Evolutionary conservation across 441 rosid species (phyloP), one percentile per base, ranked within the genome.

Genomic region (Erodium moschatum): DNA sequence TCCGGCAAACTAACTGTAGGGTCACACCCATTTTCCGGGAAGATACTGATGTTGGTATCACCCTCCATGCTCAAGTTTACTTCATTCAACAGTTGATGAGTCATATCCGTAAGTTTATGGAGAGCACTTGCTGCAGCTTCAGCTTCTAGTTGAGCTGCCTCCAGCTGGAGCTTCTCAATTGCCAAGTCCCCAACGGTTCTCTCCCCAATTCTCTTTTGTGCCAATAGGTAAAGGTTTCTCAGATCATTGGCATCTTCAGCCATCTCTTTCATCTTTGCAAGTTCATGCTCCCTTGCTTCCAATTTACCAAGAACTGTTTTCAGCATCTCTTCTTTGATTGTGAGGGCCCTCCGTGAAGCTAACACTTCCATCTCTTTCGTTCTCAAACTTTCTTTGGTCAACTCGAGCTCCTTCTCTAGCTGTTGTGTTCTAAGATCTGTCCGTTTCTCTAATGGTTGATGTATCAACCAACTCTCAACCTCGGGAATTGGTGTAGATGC

Each of bases 81-180:
- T 80, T 77, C 83, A 61, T 62, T 77, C 65, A 88, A 19, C 63
- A 92, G 83, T 64, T 85, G 80, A 12, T 67, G 73, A 69, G 95
- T 89, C 95, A 90, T 83, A 46, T 82, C 90, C 8, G 83, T 83
- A 29, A 90, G 87, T 70, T 86, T 86, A 56, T 84, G 85, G 61
- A 92, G 83, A 8, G 91, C 91, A 64, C 74, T 69, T 1, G 85
- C 86, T 19, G 96, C 96, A 69, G 95, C 93, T 82, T 88, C 97
- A 16, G 83, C 87, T 80, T 88, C 91, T 48, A 87, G 84, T 70
- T 87, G 84, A 67, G 91, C 88, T 63, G 90, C 90, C 74, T 92
- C 90, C 0, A 87, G 86, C 76, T 92, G 87, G 72, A 89, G 92
- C 78, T 85, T 86, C 83, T 89, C 96, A 64, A 86, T 87, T 19